Conservation (phyloP, 2,329 filamentous ascomycete genomes). For the Periconia macrospinosa region DNA sequence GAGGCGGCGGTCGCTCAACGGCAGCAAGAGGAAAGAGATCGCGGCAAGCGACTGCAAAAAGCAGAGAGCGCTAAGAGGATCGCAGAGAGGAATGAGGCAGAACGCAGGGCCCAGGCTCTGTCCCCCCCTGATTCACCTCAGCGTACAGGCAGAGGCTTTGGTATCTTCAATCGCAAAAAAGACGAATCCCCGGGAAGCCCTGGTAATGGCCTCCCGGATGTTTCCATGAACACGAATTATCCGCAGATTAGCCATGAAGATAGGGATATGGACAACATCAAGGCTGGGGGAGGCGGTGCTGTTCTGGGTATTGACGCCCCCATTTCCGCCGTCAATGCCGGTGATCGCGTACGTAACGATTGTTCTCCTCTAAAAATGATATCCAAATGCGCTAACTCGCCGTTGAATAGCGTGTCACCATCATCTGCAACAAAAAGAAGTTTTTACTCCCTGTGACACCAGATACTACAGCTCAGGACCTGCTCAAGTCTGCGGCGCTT, state of each 20-base stretch:
- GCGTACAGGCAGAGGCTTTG: slow-evolving; percentile 31
- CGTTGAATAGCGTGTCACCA: slow-evolving; percentile 63
- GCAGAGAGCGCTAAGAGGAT: slow-evolving; percentile 27
- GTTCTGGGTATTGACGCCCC: slow-evolving; percentile 72
- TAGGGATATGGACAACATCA: slow-evolving; percentile 39
- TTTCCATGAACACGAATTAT: slow-evolving; percentile 8
- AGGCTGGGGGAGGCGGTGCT: slow-evolving; percentile 49
- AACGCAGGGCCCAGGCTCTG: slow-evolving; percentile 21
- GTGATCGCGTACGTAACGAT: slow-evolving; percentile 65
- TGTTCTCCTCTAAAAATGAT: neutral
- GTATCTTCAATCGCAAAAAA: slow-evolving; percentile 39
- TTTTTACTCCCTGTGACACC: slow-evolving; percentile 72
- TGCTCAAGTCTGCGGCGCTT: slow-evolving; percentile 69
- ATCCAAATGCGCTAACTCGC: slow-evolving; percentile 14
- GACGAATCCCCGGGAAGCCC: slow-evolving; percentile 26
- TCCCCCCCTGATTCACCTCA: slow-evolving; percentile 32
- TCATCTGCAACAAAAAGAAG: slow-evolving; percentile 71
- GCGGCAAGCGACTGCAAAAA: slow-evolving; percentile 34
- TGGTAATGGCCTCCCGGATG: slow-evolving; percentile 4
- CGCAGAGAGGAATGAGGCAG: slow-evolving; percentile 34
- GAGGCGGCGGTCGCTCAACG: slow-evolving; percentile 29
- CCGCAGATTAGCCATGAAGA: slow-evolving; percentile 28
- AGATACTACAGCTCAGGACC: slow-evolving; percentile 73
- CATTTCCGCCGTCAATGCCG: slow-evolving; percentile 76
- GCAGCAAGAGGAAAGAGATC: slow-evolving; percentile 36